These are phyloP conservation scores for Flammula alnicola DNA, from an alignment of 1,284 basidiomycete species.

Conservation along the genomic window DNA sequence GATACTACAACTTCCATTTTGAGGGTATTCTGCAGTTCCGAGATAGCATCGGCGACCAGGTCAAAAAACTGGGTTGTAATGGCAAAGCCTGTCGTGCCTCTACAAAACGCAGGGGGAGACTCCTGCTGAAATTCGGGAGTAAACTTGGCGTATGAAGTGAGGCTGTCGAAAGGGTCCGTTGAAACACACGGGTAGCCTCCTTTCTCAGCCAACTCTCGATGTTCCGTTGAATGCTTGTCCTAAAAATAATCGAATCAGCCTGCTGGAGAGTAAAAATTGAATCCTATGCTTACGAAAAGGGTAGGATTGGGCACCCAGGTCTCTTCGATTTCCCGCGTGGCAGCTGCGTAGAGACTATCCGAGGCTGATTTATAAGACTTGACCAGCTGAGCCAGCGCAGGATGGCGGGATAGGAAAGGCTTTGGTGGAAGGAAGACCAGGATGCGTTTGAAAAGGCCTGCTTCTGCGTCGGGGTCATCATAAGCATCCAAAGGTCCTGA, in stretches of 20 bases:
- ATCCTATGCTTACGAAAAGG: conserved; percentile 23
- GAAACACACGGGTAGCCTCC: conserved; percentile 18
- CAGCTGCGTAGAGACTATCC: conserved; percentile 7
- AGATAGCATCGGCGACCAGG: conserved; percentile 16
- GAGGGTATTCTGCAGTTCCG: conserved; percentile 13
- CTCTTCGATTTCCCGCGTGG: conserved; percentile 16
- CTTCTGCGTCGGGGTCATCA: conserved; percentile 15
- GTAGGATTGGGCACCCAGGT: conserved; percentile 26
- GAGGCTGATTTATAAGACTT: conserved; percentile 9
- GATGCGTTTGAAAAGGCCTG: conserved; percentile 16
- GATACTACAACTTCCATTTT: conserved; percentile 21
- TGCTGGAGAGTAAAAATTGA: background rate
- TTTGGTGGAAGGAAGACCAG: conserved; percentile 22
- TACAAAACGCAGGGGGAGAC: conserved; percentile 7
- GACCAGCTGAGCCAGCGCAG: conserved; percentile 14
- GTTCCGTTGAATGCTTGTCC: conserved; percentile 20
- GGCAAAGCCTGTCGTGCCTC: conserved; percentile 17
- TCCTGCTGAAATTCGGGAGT: conserved; percentile 10
- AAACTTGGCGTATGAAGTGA: conserved; percentile 15
- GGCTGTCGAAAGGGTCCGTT: conserved; percentile 14
- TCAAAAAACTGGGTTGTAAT: conserved; percentile 21
- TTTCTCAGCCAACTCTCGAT: background rate
- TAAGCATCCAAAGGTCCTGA: conserved; percentile 15
- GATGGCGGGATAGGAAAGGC: conserved; percentile 12
- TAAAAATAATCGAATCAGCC: background rate